These are phyloP conservation scores for Parathielavia appendiculata DNA, from an alignment of 495 filamentous ascomycete genomes.

Conservation along the genomic window DNA sequence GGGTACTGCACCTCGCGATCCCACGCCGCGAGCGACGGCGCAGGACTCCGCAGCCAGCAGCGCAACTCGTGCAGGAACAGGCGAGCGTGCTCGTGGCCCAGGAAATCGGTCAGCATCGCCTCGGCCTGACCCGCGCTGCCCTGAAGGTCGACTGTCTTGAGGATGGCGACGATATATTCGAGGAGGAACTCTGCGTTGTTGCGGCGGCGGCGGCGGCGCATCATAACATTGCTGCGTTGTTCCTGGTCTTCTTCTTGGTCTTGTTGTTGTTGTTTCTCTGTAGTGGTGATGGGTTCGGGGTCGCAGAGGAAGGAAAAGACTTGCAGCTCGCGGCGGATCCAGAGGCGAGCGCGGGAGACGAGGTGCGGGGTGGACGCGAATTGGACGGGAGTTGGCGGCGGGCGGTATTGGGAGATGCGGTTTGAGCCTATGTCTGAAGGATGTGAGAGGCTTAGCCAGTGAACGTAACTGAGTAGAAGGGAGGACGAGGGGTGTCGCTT, in stretches of 20 bases:
- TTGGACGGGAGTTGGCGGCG: constrained; percentile 63
- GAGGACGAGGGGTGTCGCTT: constrained; percentile 17
- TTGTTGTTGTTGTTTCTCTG: neutral
- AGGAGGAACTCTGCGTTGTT: constrained; percentile 87
- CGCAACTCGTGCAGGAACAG: constrained; percentile 82
- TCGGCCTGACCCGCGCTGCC: constrained; percentile 74
- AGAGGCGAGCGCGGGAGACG: constrained; percentile 75
- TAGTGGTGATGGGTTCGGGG: constrained; percentile 10
- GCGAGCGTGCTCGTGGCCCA: constrained; percentile 70
- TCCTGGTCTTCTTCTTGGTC: too few relatives aligned
- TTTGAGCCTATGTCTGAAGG: constrained; percentile 64
- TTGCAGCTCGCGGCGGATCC: constrained; percentile 80
- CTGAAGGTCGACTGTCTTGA: constrained; percentile 88
- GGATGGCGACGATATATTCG: constrained; percentile 80
- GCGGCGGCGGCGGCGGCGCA: constrained; percentile 10
- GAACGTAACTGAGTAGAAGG: neutral
- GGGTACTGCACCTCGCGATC: constrained; percentile 76
- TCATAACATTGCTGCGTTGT: too few relatives aligned
- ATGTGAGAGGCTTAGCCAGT: neutral
- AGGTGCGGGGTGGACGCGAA: constrained; percentile 62
- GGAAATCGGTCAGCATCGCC: constrained; percentile 78
- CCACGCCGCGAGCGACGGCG: constrained; percentile 63
- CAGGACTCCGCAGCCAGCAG: constrained; percentile 78
- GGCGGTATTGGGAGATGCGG: constrained; percentile 65
- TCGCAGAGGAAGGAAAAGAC: constrained; percentile 70